These are phyloP conservation scores for Phragmites australis DNA, from an alignment of 176 grass and related monocot genomes.

Conservation along the genomic window DNA sequence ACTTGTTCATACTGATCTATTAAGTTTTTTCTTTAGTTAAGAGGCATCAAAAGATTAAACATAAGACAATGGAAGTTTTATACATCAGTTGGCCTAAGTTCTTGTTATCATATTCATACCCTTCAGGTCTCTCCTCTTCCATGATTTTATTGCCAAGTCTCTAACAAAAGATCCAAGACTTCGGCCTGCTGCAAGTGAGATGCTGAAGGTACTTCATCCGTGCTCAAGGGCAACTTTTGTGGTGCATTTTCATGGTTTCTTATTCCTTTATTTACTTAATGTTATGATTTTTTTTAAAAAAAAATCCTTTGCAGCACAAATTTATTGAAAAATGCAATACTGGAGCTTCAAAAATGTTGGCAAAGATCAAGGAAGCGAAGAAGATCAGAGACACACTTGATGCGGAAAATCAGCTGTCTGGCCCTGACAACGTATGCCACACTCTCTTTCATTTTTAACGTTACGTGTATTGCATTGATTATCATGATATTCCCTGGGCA, in stretches of 20 bases:
- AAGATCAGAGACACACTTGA: constrained; percentile 71
- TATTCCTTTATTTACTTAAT: constrained; percentile 32
- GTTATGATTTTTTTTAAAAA: constrained; percentile 6
- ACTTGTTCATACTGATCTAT: constrained; percentile 20
- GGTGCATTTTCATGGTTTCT: constrained; percentile 32
- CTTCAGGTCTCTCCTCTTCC: constrained; percentile 95
- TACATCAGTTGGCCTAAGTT: constrained; percentile 20
- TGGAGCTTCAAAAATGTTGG: constrained; percentile 95
- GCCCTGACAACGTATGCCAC: constrained; percentile 57
- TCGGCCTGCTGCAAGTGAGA: constrained; percentile 87
- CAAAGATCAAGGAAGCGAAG: constrained; percentile 88
- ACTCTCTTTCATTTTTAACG: constrained; percentile 19
- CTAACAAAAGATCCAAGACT: constrained; percentile 97
- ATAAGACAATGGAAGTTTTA: constrained; percentile 21
- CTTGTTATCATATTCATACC: constrained; percentile 33
- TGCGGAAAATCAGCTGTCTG: constrained; percentile 48
- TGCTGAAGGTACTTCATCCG: constrained; percentile 80
- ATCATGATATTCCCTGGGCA: constrained; percentile 9
- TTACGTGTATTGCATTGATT: constrained; percentile 38
- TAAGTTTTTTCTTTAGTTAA: constrained; percentile 34
- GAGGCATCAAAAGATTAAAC: constrained; percentile 11
- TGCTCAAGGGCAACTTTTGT: neutral
- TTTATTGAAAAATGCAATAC: constrained; percentile 95
- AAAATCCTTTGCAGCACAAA: constrained; percentile 67
- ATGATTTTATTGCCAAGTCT: constrained; percentile 99